Conservation (phyloP, 352 stramenopile species). For the Globisporangium recalcitrans region DNA sequence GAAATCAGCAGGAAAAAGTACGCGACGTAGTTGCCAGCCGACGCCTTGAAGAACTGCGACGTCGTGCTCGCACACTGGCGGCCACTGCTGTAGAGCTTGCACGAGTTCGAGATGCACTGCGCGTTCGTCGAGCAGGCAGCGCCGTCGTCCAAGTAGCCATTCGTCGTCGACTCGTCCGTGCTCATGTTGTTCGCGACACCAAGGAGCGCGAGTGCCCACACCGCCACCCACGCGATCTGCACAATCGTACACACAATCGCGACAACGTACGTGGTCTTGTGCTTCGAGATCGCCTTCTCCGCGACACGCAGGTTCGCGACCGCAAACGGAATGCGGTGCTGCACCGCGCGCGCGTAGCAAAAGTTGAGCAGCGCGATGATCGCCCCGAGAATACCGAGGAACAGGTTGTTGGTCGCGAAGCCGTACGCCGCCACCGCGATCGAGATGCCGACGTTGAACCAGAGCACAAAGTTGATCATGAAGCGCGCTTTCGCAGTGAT, state of each 20-base stretch:
- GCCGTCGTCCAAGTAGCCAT: slow-evolving; percentile 14
- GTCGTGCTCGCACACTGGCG: slow-evolving; percentile 21
- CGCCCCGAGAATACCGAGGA: slow-evolving; percentile 55
- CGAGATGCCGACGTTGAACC: slow-evolving; percentile 78
- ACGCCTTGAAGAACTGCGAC: slow-evolving; percentile 32
- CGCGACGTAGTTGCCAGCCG: slow-evolving; percentile 30
- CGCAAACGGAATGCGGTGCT: slow-evolving; percentile 92
- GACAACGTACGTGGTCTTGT: slow-evolving; percentile 84
- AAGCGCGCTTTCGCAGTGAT: slow-evolving; percentile 69
- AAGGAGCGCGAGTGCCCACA: slow-evolving; percentile 86
- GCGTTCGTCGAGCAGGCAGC: slow-evolving; percentile 22
- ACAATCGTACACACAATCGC: slow-evolving; percentile 86
- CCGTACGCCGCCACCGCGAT: slow-evolving; percentile 64
- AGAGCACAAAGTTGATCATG: slow-evolving; percentile 85
- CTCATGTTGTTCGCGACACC: slow-evolving; percentile 82
- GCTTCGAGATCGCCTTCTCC: slow-evolving; percentile 84
- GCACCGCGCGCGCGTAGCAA: slow-evolving; percentile 83
- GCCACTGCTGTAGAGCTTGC: slow-evolving; percentile 16
- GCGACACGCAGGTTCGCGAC: slow-evolving; percentile 89
- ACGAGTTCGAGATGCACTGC: slow-evolving; percentile 39
- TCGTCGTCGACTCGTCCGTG: slow-evolving; percentile 24
- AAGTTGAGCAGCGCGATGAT: slow-evolving; percentile 67
- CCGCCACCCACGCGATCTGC: slow-evolving; percentile 86
- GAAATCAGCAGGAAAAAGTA: slow-evolving; percentile 89
- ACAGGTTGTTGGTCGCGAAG: slow-evolving; percentile 61